A percentile compares a stretch with the other conserved stretches of the same genome.
Evolutionary conservation across 192 early-diverging fungal species (phyloP).

Genomic region (Coemansia sp.): DNA sequence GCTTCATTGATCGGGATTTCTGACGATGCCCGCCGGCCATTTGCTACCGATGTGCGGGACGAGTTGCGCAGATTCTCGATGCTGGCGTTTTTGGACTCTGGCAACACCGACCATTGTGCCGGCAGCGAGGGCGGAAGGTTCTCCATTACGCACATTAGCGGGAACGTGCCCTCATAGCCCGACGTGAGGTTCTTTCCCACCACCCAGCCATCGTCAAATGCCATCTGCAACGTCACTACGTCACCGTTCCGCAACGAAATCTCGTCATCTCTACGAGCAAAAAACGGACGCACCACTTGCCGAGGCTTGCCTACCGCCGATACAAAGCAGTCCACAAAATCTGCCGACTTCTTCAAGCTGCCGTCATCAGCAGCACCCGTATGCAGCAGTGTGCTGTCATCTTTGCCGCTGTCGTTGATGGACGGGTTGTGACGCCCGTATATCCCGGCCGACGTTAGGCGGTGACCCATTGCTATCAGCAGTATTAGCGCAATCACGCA

Average conservation of each 20-base stretch:
- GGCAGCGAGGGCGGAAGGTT: constrained; percentile 35
- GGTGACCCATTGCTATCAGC: constrained; percentile 17
- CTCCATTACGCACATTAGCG: constrained; percentile 70
- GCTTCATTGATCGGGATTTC: not conserved
- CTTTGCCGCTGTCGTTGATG: constrained; percentile 8
- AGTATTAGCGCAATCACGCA: constrained; percentile 27
- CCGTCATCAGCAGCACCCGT: constrained; percentile 2
- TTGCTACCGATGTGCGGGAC: constrained; percentile 9
- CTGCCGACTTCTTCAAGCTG: constrained; percentile 13
- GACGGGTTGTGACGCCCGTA: not conserved
- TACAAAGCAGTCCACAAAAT: constrained; percentile 50
- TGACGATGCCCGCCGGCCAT: constrained; percentile 3
- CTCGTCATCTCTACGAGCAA: constrained; percentile 73
- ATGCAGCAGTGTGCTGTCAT: constrained; percentile 24
- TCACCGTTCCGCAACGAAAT: constrained; percentile 69
- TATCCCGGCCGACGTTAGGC: not conserved
- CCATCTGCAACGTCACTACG: constrained; percentile 64
- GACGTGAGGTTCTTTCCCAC: constrained; percentile 75
- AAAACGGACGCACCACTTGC: constrained; percentile 59
- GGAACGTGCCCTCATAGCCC: constrained; percentile 75
- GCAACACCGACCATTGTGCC: constrained; percentile 49
- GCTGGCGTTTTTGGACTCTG: constrained; percentile 33
- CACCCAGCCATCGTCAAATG: constrained; percentile 91
- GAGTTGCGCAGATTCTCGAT: constrained; percentile 30
- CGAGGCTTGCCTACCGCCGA: constrained; percentile 39